Base-by-base conservation (phyloP, 1,284 basidiomycete species). In the Pterulicium gracile region DNA sequence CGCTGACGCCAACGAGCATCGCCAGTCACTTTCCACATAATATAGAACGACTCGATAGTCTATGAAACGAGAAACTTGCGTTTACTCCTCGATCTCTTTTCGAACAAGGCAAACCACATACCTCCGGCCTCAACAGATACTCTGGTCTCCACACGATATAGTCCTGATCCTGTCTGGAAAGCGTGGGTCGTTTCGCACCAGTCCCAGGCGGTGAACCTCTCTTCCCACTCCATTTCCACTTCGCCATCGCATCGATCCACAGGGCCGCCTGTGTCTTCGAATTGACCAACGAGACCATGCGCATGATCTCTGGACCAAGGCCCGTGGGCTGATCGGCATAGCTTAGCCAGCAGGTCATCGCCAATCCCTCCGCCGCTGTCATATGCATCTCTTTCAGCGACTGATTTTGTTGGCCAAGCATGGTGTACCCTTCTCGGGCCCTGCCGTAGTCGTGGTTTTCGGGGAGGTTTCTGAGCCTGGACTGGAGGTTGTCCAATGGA, bases 301-400 rank as follows among this genome's bases (percentile, higher is more conserved):
- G 36, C 39, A 81, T 60, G 47, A 66, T 61, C 50, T 84, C 81
- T 0, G 81, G 80, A 2, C 72, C 77, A 15, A 85, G 59, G 1
- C 82, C 80, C 0, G 69, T 66, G 5, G 67, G 66, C 49, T 75
- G 69, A 55, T 84, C 81, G 3, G 74, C 77, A 55, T 84, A 84
- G 39, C 72, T 71, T 43, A 77, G 52, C 64, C 72, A 82, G 56
- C 82, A 84, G 20, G 70, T 79, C 51, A 81, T 67, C 22, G 77
- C 78, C n/a, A 85, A 66, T 7, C 79, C 81, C 53, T 77, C 67
- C 1, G 81, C 82, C 0, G 77, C 82, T 77, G 77, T 81, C 45
- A 72, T 56, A 54, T 86, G 81, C 21, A 77, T 53, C 27, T 78
- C 64, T 19, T 64, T 64, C 17, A 79, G 64, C 36, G 36, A 39